Base-by-base conservation (phyloP, 805 yeast genomes). In the Metschnikowia baotianmanensis region DNA sequence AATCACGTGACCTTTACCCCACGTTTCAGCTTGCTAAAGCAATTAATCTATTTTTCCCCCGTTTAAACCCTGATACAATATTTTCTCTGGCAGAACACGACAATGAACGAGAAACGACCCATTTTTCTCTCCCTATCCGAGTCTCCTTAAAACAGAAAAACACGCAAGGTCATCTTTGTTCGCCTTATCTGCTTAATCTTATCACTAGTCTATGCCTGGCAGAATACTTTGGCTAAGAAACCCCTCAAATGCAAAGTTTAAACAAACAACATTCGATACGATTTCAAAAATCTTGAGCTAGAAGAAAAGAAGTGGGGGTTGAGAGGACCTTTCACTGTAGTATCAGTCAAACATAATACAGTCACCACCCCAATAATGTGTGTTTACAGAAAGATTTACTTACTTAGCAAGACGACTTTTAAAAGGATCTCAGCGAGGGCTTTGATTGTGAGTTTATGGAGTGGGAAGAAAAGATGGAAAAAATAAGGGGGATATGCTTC, bases 261-360 rank as follows among this genome's bases (percentile, higher is more conserved):
- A 50, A 65, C 74, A 17, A 68, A 74, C 47, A 74, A 74, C 47
- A 69, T 74, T 36, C 56, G 80, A 23, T 70, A 55, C 42, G 78
- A 72, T 43, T 71, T 70, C 48, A 47, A 51, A 13, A 45, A 55
- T 19, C 56, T 59, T 0, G 67, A 52, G 29, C 46, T 53, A 6
- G 67, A 66, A 12, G 83, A 78, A 51, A 49, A 52, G 38, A 65
- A 65, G 1, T 78, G 83, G 83, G 43, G 45, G 4, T 57, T 50
- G 13, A 64, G 83, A 24, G 63, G 63, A 44, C 50, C 46, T 2
- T 64, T 61, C 6, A 59, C 77, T 6, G 55, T 62, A 12, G 53
- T 64, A 24, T 63, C 72, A 12, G 76, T 78, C 29, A 56, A 58
- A 42, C 68, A 68, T 55, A 57, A 68, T 45, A 62, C 67, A 16